Conservation (phyloP, 371 early-diverging fungal species). For the Conidiobolus coronatus region DNA sequence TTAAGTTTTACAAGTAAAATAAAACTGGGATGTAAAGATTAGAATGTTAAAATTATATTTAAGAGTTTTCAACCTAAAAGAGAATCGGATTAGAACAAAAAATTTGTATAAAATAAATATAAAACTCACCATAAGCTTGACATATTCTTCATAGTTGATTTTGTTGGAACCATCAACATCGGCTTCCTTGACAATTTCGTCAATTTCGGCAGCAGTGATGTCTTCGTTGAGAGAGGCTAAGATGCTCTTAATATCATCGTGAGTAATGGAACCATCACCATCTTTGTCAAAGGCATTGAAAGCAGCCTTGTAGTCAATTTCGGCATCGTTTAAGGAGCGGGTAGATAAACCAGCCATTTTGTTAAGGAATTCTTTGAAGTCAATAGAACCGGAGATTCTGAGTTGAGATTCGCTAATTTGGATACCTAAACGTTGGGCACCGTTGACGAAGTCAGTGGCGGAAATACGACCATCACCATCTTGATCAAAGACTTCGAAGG, state of each 20-base stretch:
- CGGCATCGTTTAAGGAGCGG: constrained; percentile 1
- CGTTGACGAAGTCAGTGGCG: background rate
- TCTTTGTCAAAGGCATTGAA: constrained; percentile 5
- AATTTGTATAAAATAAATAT: background rate
- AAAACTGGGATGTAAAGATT: too few species aligned
- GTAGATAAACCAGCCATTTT: background rate
- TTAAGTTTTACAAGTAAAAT: too few species aligned
- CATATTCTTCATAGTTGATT: constrained; percentile 5
- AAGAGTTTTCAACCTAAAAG: background rate
- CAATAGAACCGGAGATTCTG: background rate
- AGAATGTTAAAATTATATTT: too few species aligned
- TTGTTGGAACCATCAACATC: constrained; percentile 3
- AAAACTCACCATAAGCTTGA: constrained; percentile 4
- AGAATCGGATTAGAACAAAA: background rate
- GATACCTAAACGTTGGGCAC: background rate
- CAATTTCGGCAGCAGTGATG: constrained; percentile 1
- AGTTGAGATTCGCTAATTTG: background rate
- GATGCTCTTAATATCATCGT: constrained; percentile 2
- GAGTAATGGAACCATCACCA: background rate
- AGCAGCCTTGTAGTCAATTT: constrained; percentile 4
- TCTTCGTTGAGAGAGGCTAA: background rate
- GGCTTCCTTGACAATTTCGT: constrained; percentile 3
- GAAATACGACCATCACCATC: background rate
- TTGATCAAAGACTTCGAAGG: constrained; percentile 1
- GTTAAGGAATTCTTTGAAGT: constrained; percentile 1